Conservation (phyloP, 345 rosid species). For the Pseudoturritis turrita region DNA sequence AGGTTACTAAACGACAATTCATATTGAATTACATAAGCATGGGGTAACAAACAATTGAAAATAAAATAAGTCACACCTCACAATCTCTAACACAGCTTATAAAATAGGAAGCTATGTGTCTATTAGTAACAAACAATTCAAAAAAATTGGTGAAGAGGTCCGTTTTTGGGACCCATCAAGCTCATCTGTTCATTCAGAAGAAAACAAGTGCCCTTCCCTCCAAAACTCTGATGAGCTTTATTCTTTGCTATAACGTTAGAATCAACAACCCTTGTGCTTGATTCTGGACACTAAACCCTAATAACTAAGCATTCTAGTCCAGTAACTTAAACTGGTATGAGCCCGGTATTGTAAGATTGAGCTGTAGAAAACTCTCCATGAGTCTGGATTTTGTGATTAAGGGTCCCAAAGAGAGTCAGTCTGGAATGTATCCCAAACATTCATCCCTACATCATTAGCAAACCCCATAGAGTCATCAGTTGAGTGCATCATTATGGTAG, state of each 20-base stretch:
- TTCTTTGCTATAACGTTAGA: slow-evolving; percentile 16
- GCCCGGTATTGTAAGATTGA: not conserved
- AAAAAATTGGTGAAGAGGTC: slow-evolving; percentile 17
- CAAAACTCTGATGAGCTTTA: slow-evolving; percentile 27
- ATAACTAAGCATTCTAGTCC: not conserved
- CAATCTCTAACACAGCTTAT: slow-evolving; percentile 28
- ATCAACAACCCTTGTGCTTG: slow-evolving; percentile 30
- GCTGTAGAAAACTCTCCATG: not conserved
- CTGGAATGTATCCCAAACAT: slow-evolving; percentile 28
- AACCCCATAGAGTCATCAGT: slow-evolving; percentile 13
- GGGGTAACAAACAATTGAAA: slow-evolving; percentile 6
- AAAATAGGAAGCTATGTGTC: slow-evolving; percentile 26
- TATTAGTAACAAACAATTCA: not conserved
- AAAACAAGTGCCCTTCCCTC: slow-evolving; percentile 20
- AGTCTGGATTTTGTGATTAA: not conserved
- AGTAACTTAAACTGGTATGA: not conserved
- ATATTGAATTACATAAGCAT: slow-evolving; percentile 7
- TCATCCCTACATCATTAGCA: slow-evolving; percentile 12
- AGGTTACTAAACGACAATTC: not conserved
- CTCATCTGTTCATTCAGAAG: slow-evolving; percentile 6
- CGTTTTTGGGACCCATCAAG: slow-evolving; percentile 27
- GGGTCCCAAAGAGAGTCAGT: slow-evolving; percentile 33
- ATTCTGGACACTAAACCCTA: slow-evolving; percentile 9
- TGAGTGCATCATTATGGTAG: slow-evolving; percentile 64
- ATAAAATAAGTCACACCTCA: slow-evolving; percentile 24